Evolutionary conservation across 2,329 filamentous ascomycete genomes (phyloP), one percentile per base, ranked within the genome.

Genomic region (Aaosphaeria arxii): DNA sequence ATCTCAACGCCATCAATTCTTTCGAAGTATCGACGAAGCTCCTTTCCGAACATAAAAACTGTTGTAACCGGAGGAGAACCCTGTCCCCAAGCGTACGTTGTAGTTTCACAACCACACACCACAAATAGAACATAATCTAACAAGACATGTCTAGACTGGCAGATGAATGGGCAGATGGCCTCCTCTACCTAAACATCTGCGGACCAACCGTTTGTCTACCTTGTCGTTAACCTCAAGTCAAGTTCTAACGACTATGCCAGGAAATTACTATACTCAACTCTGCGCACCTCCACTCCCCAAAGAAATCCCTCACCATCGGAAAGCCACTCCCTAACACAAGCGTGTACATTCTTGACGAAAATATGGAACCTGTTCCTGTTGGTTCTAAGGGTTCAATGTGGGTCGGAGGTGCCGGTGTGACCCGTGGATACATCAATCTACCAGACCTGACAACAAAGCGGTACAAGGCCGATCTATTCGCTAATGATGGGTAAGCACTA

Each of bases 191-290:
- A 71, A 84, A 83, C 64, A 77, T 78, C 54, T 84, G 80, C 56
- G 81, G 81, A 2, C 80, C 81, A 1, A 83, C 81, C 0, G 17
- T 24, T 24, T 24, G 17, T 24, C 17, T 24, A 24, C 17, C 17
- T 24, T 3, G 3, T 2, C 17, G 2, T 3, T 24, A 24, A 24
- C 17, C 3, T 24, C 17, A 24, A 24, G 17, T 24, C 17, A 24
- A 24, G 17, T 24, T 24, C 3, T 24, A 24, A 24, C 17, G 17
- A 24, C 17, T 24, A 24, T 24, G 17, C 17, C 17, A 24, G 17
- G 81, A 84, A 59, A 78, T 80, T 11, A 83, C 78, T 1, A 81
- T 84, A 44, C 73, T 84, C 45, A 83, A 84, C 61, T 81, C 80
- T 5, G 78, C 79, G 64, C 75, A 79, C 45, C 68, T 69, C 36